Base-by-base conservation (phyloP, 228 moss, liverwort and hornwort genomes). In the Sphagnum fallax region DNA sequence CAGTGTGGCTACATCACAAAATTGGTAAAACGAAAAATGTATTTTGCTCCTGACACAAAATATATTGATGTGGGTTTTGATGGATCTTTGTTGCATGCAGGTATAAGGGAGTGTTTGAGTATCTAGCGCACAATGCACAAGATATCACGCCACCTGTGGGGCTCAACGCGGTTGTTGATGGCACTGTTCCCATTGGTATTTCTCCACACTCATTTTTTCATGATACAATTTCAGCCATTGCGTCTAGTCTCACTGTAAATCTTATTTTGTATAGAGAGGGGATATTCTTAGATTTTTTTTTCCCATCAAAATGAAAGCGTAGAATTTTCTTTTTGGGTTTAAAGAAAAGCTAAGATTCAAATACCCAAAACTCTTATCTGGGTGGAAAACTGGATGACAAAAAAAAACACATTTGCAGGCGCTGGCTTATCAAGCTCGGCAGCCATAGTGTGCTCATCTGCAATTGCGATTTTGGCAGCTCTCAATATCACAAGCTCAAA, bases 391-490 rank as follows among this genome's bases (percentile, higher is more conserved):
- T 32, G 32, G 32, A 32, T 32, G 32, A 1, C 32, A 32, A 32
- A 32, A 32, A 32, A 32, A 32, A 32, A 32, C 32, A 32, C 32
- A 32, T 67, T 62, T 81, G 88, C 94, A 89, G 91, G 94, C 69
- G 93, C 93, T 61, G 91, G 97, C 61, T 84, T 98, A 72, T 98
- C 97, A 13, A 97, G 91, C 79, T 97, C 96, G 51, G 88, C 93
- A 81, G 97, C 93, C 78, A 81, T 97, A 82, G 91, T 93, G 51
- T 91, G 93, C 81, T 91, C 97, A 61, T 93, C 96, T 83, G 87
- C 93, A 75, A 88, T 91, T 49, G 91, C 97, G 64, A 81, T 91
- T 59, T 67, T 91, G 81, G 76, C 91, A 50, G 72, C 80, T 72
- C 87, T 87, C 73, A 78, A 84, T 65, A 71, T 87, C 72, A 81